Conservation (phyloP, 2,329 filamentous ascomycete genomes). For the Fusarium begoniae region DNA sequence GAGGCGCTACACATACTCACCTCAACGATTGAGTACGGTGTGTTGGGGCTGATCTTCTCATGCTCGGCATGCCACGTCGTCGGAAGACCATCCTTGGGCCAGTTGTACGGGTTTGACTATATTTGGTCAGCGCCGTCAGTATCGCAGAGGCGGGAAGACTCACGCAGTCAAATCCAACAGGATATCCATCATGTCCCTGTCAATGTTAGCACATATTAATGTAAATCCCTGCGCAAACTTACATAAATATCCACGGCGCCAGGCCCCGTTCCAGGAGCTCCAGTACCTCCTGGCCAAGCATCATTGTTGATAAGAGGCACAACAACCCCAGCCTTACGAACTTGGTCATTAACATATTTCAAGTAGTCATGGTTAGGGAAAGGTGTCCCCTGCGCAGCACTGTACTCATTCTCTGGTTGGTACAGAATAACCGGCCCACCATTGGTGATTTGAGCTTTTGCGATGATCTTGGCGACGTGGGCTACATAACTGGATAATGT, state of each 20-base stretch:
- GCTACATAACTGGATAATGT: slow-evolving; percentile 54
- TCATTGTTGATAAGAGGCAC: slow-evolving; percentile 83
- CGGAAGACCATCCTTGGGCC: slow-evolving; percentile 41
- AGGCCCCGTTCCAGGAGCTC: slow-evolving; percentile 68
- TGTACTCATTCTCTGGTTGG: slow-evolving; percentile 87
- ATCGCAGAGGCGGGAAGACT: accelerated
- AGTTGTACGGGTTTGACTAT: slow-evolving; percentile 58
- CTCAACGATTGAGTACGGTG: slow-evolving; percentile 68
- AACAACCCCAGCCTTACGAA: slow-evolving; percentile 72
- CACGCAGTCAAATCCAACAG: slow-evolving; percentile 66
- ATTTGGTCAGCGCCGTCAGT: background rate
- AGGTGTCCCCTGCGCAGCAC: slow-evolving; percentile 55
- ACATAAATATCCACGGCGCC: slow-evolving; percentile 68
- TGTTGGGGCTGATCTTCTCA: slow-evolving; percentile 68
- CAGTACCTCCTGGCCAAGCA: slow-evolving; percentile 66
- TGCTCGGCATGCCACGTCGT: slow-evolving; percentile 65
- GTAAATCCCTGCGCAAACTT: background rate
- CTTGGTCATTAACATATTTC: slow-evolving; percentile 74
- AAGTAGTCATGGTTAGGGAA: slow-evolving; percentile 77
- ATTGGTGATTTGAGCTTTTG: slow-evolving; percentile 81
- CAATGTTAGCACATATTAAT: accelerated
- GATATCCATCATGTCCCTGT: slow-evolving; percentile 71
- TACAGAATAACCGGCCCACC: slow-evolving; percentile 81
- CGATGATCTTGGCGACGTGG: slow-evolving; percentile 72
- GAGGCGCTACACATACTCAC: background rate